Conservation (phyloP, 805 yeast species). For the Hemisphaericaspora nanyangensis region DNA sequence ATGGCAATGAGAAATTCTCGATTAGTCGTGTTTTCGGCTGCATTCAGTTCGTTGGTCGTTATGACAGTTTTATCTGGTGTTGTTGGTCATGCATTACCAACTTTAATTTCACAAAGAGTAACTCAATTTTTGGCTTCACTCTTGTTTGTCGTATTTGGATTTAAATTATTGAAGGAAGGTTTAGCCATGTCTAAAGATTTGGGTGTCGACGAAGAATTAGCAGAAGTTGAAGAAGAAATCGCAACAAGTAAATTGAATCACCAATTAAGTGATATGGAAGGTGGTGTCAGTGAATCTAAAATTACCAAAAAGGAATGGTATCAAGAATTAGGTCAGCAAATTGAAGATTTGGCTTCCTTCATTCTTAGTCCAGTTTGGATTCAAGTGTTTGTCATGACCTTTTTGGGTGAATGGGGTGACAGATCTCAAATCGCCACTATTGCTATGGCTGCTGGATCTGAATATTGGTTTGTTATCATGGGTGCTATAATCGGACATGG, state of each 20-base stretch:
- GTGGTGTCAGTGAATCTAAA: constrained; percentile 33
- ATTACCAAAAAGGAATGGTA: constrained; percentile 22
- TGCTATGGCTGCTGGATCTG: constrained; percentile 97
- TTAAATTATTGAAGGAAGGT: constrained; percentile 75
- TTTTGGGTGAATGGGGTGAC: constrained; percentile 98
- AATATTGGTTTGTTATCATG: constrained; percentile 81
- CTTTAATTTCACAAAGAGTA: constrained; percentile 70
- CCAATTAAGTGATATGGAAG: constrained; percentile 55
- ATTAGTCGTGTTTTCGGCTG: constrained; percentile 80
- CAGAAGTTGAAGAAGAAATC: constrained; percentile 94
- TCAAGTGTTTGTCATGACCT: constrained; percentile 93
- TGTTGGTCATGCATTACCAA: constrained; percentile 88
- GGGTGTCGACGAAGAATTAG: constrained; percentile 93
- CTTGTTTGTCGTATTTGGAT: constrained; percentile 79
- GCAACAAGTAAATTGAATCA: constrained; percentile 56
- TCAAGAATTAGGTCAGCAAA: constrained; percentile 29
- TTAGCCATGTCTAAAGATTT: constrained; percentile 70
- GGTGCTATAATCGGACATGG: constrained; percentile 93
- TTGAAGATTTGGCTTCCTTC: constrained; percentile 54
- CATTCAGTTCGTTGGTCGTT: constrained; percentile 75
- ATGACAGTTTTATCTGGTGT: constrained; percentile 92
- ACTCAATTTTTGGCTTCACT: constrained; percentile 81
- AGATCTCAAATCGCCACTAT: constrained; percentile 97
- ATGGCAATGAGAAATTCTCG: constrained; percentile 96
- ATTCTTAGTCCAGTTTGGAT: constrained; percentile 86